These are phyloP conservation scores for Quercus gilva DNA, from an alignment of 306 rosid species.

Conservation along the genomic window DNA sequence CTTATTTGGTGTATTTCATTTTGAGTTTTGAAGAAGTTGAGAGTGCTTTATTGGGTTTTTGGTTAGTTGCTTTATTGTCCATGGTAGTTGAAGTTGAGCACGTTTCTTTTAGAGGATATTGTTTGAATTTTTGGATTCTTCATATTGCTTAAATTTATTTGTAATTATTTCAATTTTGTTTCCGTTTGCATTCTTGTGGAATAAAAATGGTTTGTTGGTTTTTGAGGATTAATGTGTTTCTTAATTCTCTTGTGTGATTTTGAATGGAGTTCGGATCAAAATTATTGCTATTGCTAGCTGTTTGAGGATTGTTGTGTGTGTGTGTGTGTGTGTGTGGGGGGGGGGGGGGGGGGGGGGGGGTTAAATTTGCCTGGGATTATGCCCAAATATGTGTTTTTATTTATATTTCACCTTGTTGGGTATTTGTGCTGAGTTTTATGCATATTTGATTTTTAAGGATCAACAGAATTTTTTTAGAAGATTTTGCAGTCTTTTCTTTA, in stretches of 20 bases:
- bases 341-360: too few relatives aligned
- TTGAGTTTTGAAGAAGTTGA: background rate
- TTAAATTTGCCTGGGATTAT: too few relatives aligned
- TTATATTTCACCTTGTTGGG: too few relatives aligned
- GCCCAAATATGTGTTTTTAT: too few relatives aligned
- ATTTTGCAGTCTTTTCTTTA: too few relatives aligned
- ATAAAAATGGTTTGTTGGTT: background rate
- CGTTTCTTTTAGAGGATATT: constrained; percentile 5
- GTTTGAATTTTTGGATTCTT: constrained; percentile 3
- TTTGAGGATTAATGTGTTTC: background rate
- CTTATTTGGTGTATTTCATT: background rate
- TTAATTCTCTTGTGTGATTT: background rate
- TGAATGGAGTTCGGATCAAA: too few relatives aligned
- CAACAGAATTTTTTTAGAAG: too few relatives aligned
- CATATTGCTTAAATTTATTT: background rate
- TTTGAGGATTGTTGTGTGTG: too few relatives aligned
- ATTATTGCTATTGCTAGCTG: too few relatives aligned
- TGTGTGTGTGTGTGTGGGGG: too few relatives aligned
- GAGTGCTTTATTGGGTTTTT: background rate
- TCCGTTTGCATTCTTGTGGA: background rate
- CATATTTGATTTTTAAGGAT: too few relatives aligned
- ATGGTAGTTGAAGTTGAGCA: background rate
- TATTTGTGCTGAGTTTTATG: too few relatives aligned
- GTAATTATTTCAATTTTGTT: constrained; percentile 1
- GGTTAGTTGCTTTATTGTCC: background rate